These are phyloP conservation scores for Jacaranda mimosifolia DNA, from an alignment of 257 asterid genomes.

Conservation along the genomic window DNA sequence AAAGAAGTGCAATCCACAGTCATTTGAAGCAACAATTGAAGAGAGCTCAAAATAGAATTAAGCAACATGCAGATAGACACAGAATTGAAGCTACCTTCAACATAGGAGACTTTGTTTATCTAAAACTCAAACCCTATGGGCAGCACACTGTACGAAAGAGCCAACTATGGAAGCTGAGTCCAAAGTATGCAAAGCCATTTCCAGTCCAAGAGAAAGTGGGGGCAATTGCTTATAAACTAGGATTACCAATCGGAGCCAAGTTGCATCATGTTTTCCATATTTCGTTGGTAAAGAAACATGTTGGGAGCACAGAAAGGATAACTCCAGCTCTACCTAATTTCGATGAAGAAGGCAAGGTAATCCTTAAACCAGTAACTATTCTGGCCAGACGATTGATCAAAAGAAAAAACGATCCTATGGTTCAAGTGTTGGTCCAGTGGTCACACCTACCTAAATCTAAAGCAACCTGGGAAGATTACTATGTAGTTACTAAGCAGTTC, in stretches of 20 bases:
- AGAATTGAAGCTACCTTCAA: background rate
- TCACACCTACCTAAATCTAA: too few species aligned
- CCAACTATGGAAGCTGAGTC: background rate
- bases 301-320: accelerated
- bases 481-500: too few species aligned
- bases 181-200: background rate
- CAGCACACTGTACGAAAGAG: background rate
- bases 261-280: conserved; percentile 38
- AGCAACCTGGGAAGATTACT: too few species aligned
- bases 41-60: background rate
- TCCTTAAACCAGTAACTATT: too few species aligned
- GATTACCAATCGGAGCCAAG: background rate
- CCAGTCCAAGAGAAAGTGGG: background rate
- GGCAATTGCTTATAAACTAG: conserved; percentile 1
- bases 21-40: background rate
- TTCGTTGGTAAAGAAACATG: background rate
- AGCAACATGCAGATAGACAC: background rate
- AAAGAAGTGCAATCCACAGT: too few species aligned
- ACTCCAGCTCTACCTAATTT: background rate
- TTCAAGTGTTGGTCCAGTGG: too few species aligned
- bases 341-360: background rate
- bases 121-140: background rate
- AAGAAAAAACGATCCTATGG: too few species aligned
- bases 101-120: conserved; percentile 18
- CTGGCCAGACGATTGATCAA: too few species aligned